These are phyloP conservation scores for Spongiforma sp. DNA, from an alignment of 1,284 basidiomycete species.

Conservation along the genomic window DNA sequence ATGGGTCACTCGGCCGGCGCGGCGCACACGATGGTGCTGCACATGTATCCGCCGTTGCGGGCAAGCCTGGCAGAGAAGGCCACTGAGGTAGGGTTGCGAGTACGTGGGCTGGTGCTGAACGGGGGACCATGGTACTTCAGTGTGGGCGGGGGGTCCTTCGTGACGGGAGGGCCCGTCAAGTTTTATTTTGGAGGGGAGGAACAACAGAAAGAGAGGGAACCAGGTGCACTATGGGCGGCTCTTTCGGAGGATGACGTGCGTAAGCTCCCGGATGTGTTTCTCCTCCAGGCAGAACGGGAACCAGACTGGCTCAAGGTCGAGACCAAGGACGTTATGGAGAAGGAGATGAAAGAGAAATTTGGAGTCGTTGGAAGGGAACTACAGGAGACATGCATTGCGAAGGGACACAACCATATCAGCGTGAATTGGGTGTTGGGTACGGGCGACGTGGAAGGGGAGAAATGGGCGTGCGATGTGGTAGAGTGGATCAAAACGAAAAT, in stretches of 20 bases:
- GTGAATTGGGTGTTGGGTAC: slow-evolving; percentile 52
- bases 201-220: slow-evolving; percentile 44
- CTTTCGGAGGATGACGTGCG: slow-evolving; percentile 41
- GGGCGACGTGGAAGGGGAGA: slow-evolving; percentile 62
- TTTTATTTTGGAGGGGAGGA: slow-evolving; percentile 55
- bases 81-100: slow-evolving; percentile 34
- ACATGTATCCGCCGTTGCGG: slow-evolving; percentile 43
- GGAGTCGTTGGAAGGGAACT: slow-evolving; percentile 36
- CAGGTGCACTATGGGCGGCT: slow-evolving; percentile 44
- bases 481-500: slow-evolving; percentile 48
- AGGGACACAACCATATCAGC: slow-evolving; percentile 69
- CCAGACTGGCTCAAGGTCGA: slow-evolving; percentile 46
- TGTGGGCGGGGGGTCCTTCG: slow-evolving; percentile 27
- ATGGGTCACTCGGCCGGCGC: slow-evolving; percentile 67
- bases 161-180: slow-evolving; percentile 33
- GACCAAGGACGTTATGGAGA: slow-evolving; percentile 41
- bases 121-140: slow-evolving; percentile 50
- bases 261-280: slow-evolving; percentile 49
- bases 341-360: slow-evolving; percentile 44
- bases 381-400: slow-evolving; percentile 42
- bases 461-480: slow-evolving; percentile 59
- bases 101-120: slow-evolving; percentile 51
- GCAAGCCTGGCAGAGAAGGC: slow-evolving; percentile 30
- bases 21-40: slow-evolving; percentile 49
- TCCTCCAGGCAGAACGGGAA: slow-evolving; percentile 58